These are phyloP conservation scores for Melampsora larici-populina DNA, from an alignment of 1,284 basidiomycete genomes.

Conservation along the genomic window DNA sequence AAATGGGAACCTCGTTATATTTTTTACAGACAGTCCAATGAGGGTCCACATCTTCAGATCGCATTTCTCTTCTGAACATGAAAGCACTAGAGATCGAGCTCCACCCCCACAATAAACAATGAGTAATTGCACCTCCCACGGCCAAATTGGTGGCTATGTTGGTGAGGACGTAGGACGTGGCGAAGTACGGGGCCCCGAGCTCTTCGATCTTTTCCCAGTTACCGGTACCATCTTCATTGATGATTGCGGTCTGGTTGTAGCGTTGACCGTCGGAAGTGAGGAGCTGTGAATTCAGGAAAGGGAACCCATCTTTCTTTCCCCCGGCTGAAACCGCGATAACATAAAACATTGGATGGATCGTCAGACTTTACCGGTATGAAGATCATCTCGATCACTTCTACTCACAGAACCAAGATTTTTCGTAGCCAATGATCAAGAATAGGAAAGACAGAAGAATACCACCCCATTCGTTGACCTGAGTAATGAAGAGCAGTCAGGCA, in stretches of 20 bases:
- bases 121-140: constrained; percentile 38
- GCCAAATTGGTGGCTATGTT: constrained; percentile 39
- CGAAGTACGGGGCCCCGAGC: constrained; percentile 31
- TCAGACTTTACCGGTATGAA: not conserved
- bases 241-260: constrained; percentile 27
- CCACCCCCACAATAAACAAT: constrained; percentile 39
- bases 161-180: constrained; percentile 22
- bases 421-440: constrained; percentile 26
- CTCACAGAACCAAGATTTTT: constrained; percentile 41
- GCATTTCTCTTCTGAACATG: constrained; percentile 1
- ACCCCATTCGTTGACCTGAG: constrained; percentile 40
- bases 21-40: constrained; percentile 35
- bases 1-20: constrained; percentile 36
- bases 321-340: constrained; percentile 13
- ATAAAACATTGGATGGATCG: not conserved
- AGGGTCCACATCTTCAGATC: constrained; percentile 27
- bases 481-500: not conserved
- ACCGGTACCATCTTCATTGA: constrained; percentile 35
- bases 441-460: constrained; percentile 35
- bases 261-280: constrained; percentile 21
- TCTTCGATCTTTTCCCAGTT: constrained; percentile 31
- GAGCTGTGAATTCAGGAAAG: constrained; percentile 28
- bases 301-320: constrained; percentile 29
- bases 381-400: not conserved
- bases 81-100: constrained; percentile 13